These are phyloP conservation scores for Sclerospora graminicola DNA, from an alignment of 352 stramenopile species.

Conservation along the genomic window DNA sequence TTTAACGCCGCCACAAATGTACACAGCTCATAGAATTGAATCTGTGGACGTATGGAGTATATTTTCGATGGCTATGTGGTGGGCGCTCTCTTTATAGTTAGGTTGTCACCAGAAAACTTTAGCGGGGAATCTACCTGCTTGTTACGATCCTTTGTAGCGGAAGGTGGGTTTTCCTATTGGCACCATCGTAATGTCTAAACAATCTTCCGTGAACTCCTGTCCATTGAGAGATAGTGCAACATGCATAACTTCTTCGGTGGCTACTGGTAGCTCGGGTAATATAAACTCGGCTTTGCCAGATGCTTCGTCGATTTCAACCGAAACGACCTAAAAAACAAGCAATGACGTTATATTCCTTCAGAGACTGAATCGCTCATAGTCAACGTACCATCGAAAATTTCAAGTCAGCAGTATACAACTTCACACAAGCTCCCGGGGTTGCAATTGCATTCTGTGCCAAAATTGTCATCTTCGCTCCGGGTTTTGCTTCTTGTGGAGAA, in stretches of 20 bases:
- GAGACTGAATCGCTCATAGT: neutral
- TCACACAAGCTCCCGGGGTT: conserved; percentile 14
- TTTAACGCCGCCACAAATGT: too few species aligned
- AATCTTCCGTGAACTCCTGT: conserved; percentile 19
- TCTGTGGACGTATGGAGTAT: too few species aligned
- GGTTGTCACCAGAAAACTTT: too few species aligned
- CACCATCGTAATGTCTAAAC: neutral
- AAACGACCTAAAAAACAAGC: conserved; percentile 13
- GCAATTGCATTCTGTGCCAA: conserved; percentile 10
- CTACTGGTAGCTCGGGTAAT: conserved; percentile 17
- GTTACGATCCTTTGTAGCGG: conserved; percentile 7
- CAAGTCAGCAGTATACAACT: conserved; percentile 5
- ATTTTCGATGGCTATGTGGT: too few species aligned
- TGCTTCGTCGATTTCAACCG: conserved; percentile 14
- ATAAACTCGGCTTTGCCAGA: conserved; percentile 15
- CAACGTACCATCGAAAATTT: conserved; percentile 17
- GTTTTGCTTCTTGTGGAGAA: conserved; percentile 11
- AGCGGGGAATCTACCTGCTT: too few species aligned
- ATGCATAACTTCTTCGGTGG: conserved; percentile 8
- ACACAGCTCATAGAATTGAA: too few species aligned
- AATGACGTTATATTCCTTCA: neutral
- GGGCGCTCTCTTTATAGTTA: too few species aligned
- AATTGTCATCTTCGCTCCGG: conserved; percentile 14
- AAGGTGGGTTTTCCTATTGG: conserved; percentile 1
- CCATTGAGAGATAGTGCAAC: conserved; percentile 25